Base-by-base conservation (phyloP, 495 filamentous ascomycete species). In the Penicillium crystallinum region DNA sequence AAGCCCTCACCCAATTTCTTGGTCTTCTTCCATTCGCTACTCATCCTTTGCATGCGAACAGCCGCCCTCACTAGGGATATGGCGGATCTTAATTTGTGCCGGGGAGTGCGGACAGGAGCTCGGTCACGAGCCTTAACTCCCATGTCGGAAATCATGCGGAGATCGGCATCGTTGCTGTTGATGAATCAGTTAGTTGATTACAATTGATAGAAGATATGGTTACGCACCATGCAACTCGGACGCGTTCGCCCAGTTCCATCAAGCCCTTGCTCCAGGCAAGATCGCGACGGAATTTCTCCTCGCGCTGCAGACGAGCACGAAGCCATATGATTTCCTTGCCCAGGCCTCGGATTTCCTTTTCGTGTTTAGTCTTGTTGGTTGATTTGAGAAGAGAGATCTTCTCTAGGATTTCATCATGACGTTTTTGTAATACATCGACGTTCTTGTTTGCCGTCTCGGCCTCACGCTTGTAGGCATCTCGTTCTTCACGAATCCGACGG, bases 311-410 rank as follows among this genome's bases (percentile, higher is more conserved):
- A 44, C 84, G 80, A 4, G 88, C 90, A 52, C 85, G 79, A 52
- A 97, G 81, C 84, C 88, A 98, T 55, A 90, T 77, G 58, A 97
- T 92, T 67, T 96, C 90, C 69, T 91, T 86, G 53, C 80, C 81
- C 63, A 98, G 75, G 10, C 91, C 91, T 41, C 82, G 79, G 27
- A 96, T 77, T 70, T 97, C 95, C 58, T 85, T 86, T 53, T 79
- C 79, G 57, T 96, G 91, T 43, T 78, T 73, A 48, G 76, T 75
- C 56, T 75, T 77, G 41, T 62, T 69, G 10, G 73, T 76, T n/a
- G 70, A 60, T 53, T 72, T 78, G 18, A 55, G 38, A 17, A 38
- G 48, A 12, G 65, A 55, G 2, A 65, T 42, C 41, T 75, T 77
- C 45, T 82, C 77, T 15, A 82, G 47, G n/a, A 68, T 71, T 42